Conservation (phyloP, 1,284 basidiomycete genomes). For the Moesziomyces globuligerus region DNA sequence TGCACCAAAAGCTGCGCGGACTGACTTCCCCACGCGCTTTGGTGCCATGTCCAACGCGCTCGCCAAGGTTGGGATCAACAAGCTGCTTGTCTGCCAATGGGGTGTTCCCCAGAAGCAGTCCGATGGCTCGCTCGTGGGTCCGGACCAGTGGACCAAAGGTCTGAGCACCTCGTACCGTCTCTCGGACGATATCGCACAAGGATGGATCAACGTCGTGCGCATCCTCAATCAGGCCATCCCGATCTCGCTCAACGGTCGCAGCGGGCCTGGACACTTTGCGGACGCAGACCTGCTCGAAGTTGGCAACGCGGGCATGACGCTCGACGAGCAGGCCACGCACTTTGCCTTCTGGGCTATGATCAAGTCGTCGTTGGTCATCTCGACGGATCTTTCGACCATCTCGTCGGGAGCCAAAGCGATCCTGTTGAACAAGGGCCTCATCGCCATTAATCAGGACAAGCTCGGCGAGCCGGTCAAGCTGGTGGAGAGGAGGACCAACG, state of each 20-base stretch:
- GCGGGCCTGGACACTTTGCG: constrained; percentile 50
- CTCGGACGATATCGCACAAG: constrained; percentile 18
- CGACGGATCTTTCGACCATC: constrained; percentile 58
- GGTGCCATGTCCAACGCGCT: constrained; percentile 73
- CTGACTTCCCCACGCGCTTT: constrained; percentile 58
- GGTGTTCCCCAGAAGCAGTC: constrained; percentile 49
- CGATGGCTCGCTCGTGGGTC: constrained; percentile 23
- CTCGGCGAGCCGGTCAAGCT: constrained; percentile 53
- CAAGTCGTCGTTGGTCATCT: constrained; percentile 64
- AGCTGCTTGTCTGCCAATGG: constrained; percentile 73
- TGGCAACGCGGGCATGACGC: constrained; percentile 46
- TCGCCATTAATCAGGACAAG: constrained; percentile 56
- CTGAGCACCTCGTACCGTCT: constrained; percentile 72
- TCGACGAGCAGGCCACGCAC: constrained; percentile 56
- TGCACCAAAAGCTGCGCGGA: constrained; percentile 33
- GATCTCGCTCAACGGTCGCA: constrained; percentile 47
- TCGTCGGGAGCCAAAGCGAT: constrained; percentile 38
- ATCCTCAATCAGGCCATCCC: constrained; percentile 37
- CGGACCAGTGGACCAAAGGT: constrained; percentile 56
- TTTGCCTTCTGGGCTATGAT: constrained; percentile 62
- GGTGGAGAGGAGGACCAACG: constrained; percentile 36
- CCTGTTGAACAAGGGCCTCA: constrained; percentile 57
- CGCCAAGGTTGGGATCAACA: constrained; percentile 69
- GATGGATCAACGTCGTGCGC: constrained; percentile 29
- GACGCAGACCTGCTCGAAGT: constrained; percentile 59